Conservation (phyloP, 768 basidiomycete species). For the Suillus sp. region DNA sequence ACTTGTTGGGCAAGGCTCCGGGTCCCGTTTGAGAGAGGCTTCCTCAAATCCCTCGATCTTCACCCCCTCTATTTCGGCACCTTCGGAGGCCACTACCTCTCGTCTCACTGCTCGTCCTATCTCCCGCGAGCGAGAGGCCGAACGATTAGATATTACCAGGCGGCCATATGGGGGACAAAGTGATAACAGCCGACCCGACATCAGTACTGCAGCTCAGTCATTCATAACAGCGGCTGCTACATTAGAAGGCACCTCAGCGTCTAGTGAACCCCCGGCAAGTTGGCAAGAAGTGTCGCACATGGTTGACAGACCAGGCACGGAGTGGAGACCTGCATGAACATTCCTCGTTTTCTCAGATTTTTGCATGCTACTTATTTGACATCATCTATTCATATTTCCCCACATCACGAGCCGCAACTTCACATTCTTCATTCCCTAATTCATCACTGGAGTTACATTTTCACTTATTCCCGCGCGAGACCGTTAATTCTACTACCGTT, state of each 20-base stretch:
- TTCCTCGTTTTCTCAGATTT: constrained; percentile 20
- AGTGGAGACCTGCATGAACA: constrained; percentile 43
- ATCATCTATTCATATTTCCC: constrained; percentile 21
- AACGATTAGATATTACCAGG: constrained; percentile 31
- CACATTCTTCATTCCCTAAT: constrained; percentile 2
- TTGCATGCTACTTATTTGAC: constrained; percentile 36
- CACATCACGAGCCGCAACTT: constrained; percentile 10
- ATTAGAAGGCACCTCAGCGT: constrained; percentile 55
- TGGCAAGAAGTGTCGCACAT: constrained; percentile 50
- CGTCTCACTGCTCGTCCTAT: constrained; percentile 23
- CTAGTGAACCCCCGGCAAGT: constrained; percentile 48
- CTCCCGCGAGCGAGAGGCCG: constrained; percentile 20
- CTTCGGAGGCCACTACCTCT: constrained; percentile 30
- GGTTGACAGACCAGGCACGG: constrained; percentile 41
- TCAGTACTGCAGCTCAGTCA: constrained; percentile 70
- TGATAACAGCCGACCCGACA: constrained; percentile 52
- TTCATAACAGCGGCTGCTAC: constrained; percentile 70
- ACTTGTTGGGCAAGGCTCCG: constrained; percentile 12
- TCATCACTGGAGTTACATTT: constrained; percentile 10
- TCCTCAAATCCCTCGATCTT: constrained; percentile 16
- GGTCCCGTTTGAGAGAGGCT: constrained; percentile 21
- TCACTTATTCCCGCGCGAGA: constrained; percentile 15
- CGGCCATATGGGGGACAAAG: constrained; percentile 20
- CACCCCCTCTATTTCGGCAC: constrained; percentile 25
- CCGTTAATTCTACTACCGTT: constrained; percentile 18